A percentile compares a stretch with the other conserved stretches of the same genome.
These are phyloP conservation scores for Trichophyton rubrum DNA, from an alignment of 2,329 filamentous ascomycete genomes.

Conservation along the genomic window DNA sequence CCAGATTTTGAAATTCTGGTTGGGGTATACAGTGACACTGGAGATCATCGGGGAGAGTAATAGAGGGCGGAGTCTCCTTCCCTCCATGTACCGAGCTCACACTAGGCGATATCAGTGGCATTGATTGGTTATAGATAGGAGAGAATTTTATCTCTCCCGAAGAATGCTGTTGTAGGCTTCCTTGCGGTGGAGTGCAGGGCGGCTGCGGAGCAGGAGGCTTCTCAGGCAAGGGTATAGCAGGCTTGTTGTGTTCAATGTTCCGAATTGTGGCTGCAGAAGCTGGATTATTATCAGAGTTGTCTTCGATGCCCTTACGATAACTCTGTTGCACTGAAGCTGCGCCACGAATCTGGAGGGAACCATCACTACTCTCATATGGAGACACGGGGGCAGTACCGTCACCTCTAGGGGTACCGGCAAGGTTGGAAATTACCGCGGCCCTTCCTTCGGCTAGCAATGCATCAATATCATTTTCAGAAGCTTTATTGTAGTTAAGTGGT, in stretches of 20 bases:
- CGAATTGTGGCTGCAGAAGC: neutral
- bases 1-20: slow-evolving; percentile 12
- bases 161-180: neutral
- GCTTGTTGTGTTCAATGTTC: neutral
- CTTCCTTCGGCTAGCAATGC: slow-evolving; percentile 14
- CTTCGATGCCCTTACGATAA: neutral
- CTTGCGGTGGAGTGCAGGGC: neutral
- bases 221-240: neutral
- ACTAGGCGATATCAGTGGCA: neutral
- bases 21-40: neutral
- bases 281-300: neutral
- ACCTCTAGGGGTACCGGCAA: neutral
- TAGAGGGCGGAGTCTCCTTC: neutral
- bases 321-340: neutral
- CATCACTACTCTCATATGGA: neutral
- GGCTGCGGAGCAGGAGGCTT: neutral
- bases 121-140: neutral
- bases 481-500: neutral
- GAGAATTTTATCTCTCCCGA: neutral
- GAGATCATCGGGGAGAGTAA: neutral
- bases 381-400: neutral
- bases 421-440: slow-evolving; percentile 8
- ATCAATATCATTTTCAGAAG: slow-evolving; percentile 12
- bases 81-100: neutral
- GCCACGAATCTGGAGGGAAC: neutral